Evolutionary conservation across 2,329 filamentous ascomycete genomes (phyloP).

Genomic region (Zymoseptoria brevis): DNA sequence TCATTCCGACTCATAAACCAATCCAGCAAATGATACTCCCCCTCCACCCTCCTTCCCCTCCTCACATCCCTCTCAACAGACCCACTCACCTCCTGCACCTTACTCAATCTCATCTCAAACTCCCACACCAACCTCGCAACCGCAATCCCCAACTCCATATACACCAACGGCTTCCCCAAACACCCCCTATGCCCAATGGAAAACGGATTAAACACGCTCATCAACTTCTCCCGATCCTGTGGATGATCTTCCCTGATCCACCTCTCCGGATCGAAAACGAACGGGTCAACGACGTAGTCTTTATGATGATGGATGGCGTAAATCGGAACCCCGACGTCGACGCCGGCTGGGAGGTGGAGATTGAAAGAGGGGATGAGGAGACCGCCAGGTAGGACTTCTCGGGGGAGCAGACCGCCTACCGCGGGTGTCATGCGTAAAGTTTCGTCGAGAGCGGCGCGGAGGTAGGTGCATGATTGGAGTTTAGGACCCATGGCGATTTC

Average conservation of each 20-base stretch:
- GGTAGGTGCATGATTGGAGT: slow-evolving; percentile 34
- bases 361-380: slow-evolving; percentile 28
- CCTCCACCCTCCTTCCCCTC: slow-evolving; percentile 49
- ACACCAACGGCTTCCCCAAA: slow-evolving; percentile 51
- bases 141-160: slow-evolving; percentile 21
- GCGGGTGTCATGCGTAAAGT: slow-evolving; percentile 40
- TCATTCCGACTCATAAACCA: slow-evolving; percentile 68
- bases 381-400: slow-evolving; percentile 28
- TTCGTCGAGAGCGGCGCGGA: slow-evolving; percentile 43
- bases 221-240: slow-evolving; percentile 22
- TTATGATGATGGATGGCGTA: slow-evolving; percentile 33
- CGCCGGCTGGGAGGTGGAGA: slow-evolving; percentile 30
- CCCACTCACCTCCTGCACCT: slow-evolving; percentile 44
- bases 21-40: slow-evolving; percentile 63
- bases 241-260: slow-evolving; percentile 18
- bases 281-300: slow-evolving; percentile 23
- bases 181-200: slow-evolving; percentile 62
- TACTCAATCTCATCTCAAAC: slow-evolving; percentile 20
- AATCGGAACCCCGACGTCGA: slow-evolving; percentile 27
- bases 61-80: slow-evolving; percentile 39
- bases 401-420: slow-evolving; percentile 29
- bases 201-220: slow-evolving; percentile 67
- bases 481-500: slow-evolving; percentile 25
- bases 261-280: slow-evolving; percentile 22
- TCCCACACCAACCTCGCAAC: slow-evolving; percentile 20